phyloP scores from a whole-genome alignment of 345 rosid genomes.

The Aethionema arabicum region DNA sequence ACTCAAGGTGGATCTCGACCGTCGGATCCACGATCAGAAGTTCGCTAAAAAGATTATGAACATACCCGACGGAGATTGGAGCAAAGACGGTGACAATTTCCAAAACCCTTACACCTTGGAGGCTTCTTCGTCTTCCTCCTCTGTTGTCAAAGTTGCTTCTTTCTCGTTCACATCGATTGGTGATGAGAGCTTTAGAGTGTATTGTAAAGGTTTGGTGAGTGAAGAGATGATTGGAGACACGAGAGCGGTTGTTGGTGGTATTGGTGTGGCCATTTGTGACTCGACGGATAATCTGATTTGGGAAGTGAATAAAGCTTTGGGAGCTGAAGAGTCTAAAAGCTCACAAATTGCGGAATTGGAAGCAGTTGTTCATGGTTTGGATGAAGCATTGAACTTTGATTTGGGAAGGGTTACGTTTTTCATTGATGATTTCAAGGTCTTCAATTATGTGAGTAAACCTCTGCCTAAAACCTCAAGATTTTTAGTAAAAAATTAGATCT shows the following conservation, averaged over 20 bases:
- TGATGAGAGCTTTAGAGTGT: conserved; percentile 30
- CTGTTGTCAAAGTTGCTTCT: neutral
- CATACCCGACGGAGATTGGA: conserved; percentile 59
- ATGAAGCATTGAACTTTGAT: conserved; percentile 56
- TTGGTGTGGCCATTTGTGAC: conserved; percentile 60
- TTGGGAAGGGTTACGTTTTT: conserved; percentile 46
- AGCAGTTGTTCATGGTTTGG: conserved; percentile 63
- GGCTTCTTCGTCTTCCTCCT: conserved; percentile 19
- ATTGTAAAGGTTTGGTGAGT: conserved; percentile 42
- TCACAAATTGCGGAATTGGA: conserved; percentile 42
- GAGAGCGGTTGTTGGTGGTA: conserved; percentile 41
- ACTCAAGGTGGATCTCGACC: conserved; percentile 49
- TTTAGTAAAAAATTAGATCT: no score
- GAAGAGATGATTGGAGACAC: conserved; percentile 45
- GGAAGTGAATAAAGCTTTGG: conserved; percentile 41
- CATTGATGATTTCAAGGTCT: conserved; percentile 42
- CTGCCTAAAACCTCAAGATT: neutral
- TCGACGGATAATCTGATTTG: conserved; percentile 44
- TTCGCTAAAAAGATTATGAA: conserved; percentile 50
- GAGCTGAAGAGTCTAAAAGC: conserved; percentile 34
- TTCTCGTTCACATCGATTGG: conserved; percentile 9
- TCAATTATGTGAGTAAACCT: conserved; percentile 50
- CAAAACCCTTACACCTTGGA: conserved; percentile 47
- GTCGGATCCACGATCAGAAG: conserved; percentile 60
- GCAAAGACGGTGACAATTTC: conserved; percentile 45